Evolutionary conservation across 2,329 filamentous ascomycete species (phyloP), one percentile per base, ranked within the genome.

Genomic region (Sclerotinia subarctica): DNA sequence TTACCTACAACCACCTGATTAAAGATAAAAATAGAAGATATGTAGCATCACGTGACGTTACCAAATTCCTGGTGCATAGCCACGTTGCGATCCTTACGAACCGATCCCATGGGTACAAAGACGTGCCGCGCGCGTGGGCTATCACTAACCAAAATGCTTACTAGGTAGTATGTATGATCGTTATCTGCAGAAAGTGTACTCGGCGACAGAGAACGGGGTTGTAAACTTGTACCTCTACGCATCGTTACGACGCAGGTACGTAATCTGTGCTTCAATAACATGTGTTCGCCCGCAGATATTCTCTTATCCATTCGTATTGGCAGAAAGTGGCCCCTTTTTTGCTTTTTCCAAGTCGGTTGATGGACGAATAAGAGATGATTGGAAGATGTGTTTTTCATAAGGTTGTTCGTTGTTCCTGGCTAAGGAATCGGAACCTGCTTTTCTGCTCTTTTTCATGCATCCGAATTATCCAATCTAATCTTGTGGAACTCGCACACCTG

Each of bases 351-450:
- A 35, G 13, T 60, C 58, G 58, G 44, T 49, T 47, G 44, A 10
- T 24, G 19, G 21, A 35, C 42, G 26, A 47, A 60, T 60, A 8
- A 24, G 24, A 47, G 42, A 35, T 47, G 44, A 13, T 24, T 6
- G 13, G 6, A 4, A 32, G 26, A 24, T 10, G 21, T n/a, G 44
- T 35, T 49, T 53, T 53, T 42, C 15, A 32, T 8, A 53, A 32
- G 38, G 38, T 42, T 42, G 53, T 32, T 47, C 57, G 57, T 35
- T n/a, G 57, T 60, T 60, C 57, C 57, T 60, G 57, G 57, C 57
- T 47, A 62, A 62, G 44, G 58, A 62, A 49, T 21, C 17, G 21
- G 58, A 62, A 60, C 58, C 29, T 60, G 58, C 44, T 60, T 60
- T 60, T 11, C 35, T 42, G n/a, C 47, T n/a, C 29, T 49, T 44